phyloP scores from a whole-genome alignment of 2,329 filamentous ascomycete genomes.

The Colletotrichum abscissum region DNA sequence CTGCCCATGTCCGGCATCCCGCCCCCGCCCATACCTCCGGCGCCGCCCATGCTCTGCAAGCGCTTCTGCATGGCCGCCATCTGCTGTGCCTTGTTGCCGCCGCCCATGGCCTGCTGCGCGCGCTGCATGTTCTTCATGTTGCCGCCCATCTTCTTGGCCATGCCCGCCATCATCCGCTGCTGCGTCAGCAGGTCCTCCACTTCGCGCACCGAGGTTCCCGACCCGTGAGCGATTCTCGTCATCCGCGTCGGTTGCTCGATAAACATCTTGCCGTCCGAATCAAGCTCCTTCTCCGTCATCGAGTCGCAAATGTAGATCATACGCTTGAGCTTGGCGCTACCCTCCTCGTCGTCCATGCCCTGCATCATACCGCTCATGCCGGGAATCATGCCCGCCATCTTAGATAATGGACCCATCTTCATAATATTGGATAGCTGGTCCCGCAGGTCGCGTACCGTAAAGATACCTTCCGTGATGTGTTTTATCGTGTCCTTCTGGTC shows the following conservation, averaged over 20 bases:
- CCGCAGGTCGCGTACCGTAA: constrained; percentile 91
- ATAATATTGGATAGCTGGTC: constrained; percentile 98
- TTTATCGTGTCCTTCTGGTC: constrained; percentile 99
- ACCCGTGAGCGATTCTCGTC: constrained; percentile 90
- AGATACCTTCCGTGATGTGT: constrained; percentile 96
- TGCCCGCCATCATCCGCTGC: constrained; percentile 97
- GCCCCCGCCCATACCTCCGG: constrained; percentile 65
- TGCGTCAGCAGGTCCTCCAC: constrained; percentile 98
- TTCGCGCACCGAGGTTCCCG: constrained; percentile 89
- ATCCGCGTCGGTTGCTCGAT: constrained; percentile 92
- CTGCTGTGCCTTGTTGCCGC: constrained; percentile 91
- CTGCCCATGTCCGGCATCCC: constrained; percentile 65
- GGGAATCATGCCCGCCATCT: constrained; percentile 99
- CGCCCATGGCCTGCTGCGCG: constrained; percentile 90
- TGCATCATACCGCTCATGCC: constrained; percentile 94
- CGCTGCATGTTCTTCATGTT: constrained; percentile 98
- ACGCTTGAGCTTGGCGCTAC: constrained; percentile 90
- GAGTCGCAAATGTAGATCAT: constrained; percentile 99
- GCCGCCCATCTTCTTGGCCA: constrained; percentile 99
- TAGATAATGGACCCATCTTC: constrained; percentile 98
- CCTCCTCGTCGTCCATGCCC: constrained; percentile 97
- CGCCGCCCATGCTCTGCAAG: constrained; percentile 90
- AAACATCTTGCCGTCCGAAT: constrained; percentile 94
- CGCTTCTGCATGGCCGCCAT: constrained; percentile 98
- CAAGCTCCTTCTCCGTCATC: constrained; percentile 96